These are phyloP conservation scores for Arbutus unedo DNA, from an alignment of 148 eudicot species.

Conservation along the genomic window DNA sequence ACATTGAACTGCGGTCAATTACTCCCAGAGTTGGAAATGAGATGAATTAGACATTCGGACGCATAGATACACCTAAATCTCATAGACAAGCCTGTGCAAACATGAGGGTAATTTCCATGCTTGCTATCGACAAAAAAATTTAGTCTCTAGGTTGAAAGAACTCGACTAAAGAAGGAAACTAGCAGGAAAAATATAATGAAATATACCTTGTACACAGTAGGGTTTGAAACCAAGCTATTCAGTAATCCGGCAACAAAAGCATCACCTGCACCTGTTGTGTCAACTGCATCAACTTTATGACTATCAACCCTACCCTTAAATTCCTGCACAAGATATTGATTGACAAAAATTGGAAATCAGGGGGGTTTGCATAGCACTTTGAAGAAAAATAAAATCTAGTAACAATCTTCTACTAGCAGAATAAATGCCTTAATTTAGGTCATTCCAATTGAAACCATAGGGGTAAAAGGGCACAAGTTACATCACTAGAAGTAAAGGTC, in stretches of 20 bases:
- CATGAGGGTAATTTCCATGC: background rate
- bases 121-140: background rate
- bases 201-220: conserved; percentile 49
- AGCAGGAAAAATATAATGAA: background rate
- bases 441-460: background rate
- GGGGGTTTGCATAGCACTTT: background rate
- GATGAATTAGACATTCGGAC: too few species aligned
- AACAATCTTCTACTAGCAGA: too few species aligned
- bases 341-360: background rate
- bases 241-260: conserved; percentile 76
- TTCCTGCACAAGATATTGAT: conserved; percentile 35
- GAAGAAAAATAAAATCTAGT: background rate
- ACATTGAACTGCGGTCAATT: background rate
- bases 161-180: conserved; percentile 8
- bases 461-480: too few species aligned
- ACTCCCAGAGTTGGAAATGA: too few species aligned
- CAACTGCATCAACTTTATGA: conserved; percentile 61
- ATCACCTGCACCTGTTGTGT: conserved; percentile 94
- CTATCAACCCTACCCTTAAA: conserved; percentile 73
- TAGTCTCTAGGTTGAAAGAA: background rate
- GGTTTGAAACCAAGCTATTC: conserved; percentile 57
- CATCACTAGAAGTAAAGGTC: too few species aligned
- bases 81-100: background rate
- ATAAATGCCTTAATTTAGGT: background rate
- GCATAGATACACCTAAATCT: background rate